Evolutionary conservation across 2,329 filamentous ascomycete species (phyloP).

Genomic region (Hansfordia pulvinata): DNA sequence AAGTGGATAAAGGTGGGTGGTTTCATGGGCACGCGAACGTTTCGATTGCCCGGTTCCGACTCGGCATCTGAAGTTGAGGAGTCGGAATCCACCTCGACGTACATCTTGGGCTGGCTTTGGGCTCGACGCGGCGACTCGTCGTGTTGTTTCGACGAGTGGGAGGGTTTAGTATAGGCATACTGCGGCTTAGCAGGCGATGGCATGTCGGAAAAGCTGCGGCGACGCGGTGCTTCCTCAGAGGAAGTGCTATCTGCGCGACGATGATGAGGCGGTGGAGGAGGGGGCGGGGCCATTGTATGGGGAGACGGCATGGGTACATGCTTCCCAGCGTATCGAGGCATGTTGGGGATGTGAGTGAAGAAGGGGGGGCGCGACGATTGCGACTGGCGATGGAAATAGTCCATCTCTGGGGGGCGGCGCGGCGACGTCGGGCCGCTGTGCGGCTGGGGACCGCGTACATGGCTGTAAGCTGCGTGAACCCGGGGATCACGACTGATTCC

Average conservation of each 20-base stretch:
- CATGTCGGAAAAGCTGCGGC: neutral
- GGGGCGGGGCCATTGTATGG: neutral
- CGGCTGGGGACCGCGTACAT: constrained; percentile 13
- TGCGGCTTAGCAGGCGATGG: neutral
- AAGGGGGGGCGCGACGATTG: no score
- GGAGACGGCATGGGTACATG: constrained; percentile 13
- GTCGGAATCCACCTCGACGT: no score
- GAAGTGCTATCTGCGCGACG: neutral
- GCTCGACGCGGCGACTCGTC: neutral
- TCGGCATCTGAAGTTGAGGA: neutral
- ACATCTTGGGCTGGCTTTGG: no score
- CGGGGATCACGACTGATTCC: constrained; percentile 11
- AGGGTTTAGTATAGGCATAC: neutral
- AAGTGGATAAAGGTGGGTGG: no score
- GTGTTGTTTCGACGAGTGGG: neutral
- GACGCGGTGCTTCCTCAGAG: neutral
- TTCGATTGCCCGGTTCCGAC: constrained; percentile 3
- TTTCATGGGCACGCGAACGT: no score
- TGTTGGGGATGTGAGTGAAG: constrained; percentile 21
- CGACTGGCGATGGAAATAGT: constrained; percentile 24
- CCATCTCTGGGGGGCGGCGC: no score
- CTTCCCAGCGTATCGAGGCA: no score
- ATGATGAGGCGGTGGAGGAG: neutral
- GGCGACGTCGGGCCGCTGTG: no score
- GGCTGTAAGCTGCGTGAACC: constrained; percentile 16